Base-by-base conservation (phyloP, 768 basidiomycete genomes). In the Hortiboletus campestris region DNA sequence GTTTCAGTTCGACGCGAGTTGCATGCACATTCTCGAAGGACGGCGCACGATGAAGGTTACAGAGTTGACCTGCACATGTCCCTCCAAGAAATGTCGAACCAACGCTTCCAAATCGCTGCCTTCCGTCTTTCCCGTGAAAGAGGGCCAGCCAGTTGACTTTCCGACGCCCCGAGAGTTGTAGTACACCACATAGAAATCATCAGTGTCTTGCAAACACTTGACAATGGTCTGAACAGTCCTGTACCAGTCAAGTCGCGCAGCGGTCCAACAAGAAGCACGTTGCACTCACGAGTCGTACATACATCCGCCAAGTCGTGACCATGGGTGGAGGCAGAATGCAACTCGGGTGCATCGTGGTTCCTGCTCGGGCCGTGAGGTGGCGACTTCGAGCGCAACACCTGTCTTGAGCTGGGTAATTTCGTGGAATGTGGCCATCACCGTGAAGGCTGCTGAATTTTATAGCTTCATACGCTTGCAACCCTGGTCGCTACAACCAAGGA, bases 151-250 rank as follows among this genome's bases (percentile, higher is more conserved):
- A 1, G 83, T 80, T 0, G 91, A 93, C 44, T 69, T 74, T 14
- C 91, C 91, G 11, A 89, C 88, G 0, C 89, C 88, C 34, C 91
- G 82, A 38, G 88, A 85, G 63, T 94, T 94, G 70, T 84, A 94
- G 48, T 79, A 77, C 36, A 92, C 65, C 20, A 89, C 80, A 62
- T 84, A 75, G 62, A 83, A 88, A 4, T 77, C 76, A 4, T 68
- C n/a, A n/a, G n/a, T 65, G 17, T 71, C 63, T 3, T 78, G 69
- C 28, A 89, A 67, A 44, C 73, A 67, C 22, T 71, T 61, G 51
- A 72, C 60, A 25, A 88, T 70, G 9, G 82, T 81, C 19, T 84
- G 86, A 44, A 63, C 14, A 9, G 64, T 64, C 45, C 61, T 63
- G 49, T 17, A 16, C 49, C n/a, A 22, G 9, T 39, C 41, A 9